Conservation (phyloP, 73 alveolate species). For the Symbiodinium pilosum region DNA sequence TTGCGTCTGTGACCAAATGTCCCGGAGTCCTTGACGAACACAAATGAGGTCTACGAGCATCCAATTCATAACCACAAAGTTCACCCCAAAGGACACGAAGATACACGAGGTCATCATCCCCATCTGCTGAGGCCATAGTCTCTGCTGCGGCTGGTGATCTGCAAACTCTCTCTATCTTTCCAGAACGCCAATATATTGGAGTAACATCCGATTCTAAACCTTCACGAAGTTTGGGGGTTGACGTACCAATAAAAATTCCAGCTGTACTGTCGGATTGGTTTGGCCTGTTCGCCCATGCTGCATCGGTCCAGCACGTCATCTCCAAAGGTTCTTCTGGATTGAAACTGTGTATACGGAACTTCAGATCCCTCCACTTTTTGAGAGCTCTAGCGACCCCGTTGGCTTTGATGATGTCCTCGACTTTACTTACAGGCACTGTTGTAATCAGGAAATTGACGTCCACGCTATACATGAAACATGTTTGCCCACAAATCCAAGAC, state of each 20-base stretch:
- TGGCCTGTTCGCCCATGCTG: constrained; percentile 26
- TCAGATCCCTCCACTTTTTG: too few species aligned
- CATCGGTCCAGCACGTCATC: constrained; percentile 7
- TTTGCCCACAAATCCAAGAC: constrained; percentile 24
- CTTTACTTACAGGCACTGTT: not conserved
- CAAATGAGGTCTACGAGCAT: not conserved
- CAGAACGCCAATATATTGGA: not conserved
- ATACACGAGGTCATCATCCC: too few species aligned
- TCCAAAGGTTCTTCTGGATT: not conserved
- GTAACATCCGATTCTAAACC: not conserved
- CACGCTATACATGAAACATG: not conserved
- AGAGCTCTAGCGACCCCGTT: not conserved
- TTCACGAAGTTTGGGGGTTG: not conserved
- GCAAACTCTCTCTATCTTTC: not conserved
- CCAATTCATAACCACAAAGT: not conserved
- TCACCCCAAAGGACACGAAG: constrained; percentile 1
- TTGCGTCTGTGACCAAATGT: not conserved
- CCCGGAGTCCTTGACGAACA: not conserved
- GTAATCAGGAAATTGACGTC: not conserved
- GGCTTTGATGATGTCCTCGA: not conserved
- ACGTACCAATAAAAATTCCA: constrained; percentile 1
- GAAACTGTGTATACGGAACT: not conserved
- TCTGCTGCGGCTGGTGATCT: constrained; percentile 25
- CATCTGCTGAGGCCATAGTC: not conserved
- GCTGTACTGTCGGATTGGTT: not conserved